Evolutionary conservation across 805 yeast genomes (phyloP), one percentile per base, ranked within the genome.

Genomic region (Isabelozyma pseudorhagii): DNA sequence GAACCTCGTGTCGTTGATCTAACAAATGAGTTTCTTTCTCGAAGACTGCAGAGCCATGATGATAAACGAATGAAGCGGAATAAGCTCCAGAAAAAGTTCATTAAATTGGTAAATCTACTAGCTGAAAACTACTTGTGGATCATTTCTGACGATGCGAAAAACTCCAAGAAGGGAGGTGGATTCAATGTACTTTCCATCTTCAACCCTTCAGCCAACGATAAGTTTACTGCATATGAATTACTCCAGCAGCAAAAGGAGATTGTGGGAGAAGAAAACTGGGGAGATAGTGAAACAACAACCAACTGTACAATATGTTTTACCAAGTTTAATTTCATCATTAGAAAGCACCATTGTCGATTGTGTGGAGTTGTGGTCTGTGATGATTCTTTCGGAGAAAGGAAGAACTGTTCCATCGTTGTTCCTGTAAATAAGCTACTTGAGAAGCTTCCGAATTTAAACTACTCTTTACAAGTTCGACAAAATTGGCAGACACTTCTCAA

Each of bases 261-360:
- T 68, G 55, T 62, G 60, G 48, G 71, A 61, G 15, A 63, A 74
- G 53, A 90, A 79, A 73, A 76, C 11, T 93, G 98, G 98, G 81
- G 80, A 50, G 51, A 52, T 43, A 74, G 70, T 50, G 42, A 50
- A 9, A 78, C 59, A 3, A 76, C 77, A 0, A 57, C 69, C 0
- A 68, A 72, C 48, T 93, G 99, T 62, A 72, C 78, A 7, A 69
- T 87, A 7, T 93, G 99, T 59, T 64, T 71, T 11, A 71, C 74
- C 10, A 58, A 61, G 29, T 94, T 90, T 63, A 72, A 78, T 9
- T 67, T 87, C 42, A 62, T 82, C 0, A 56, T 79, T 21, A 71
- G 97, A 46, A 89, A 86, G 55, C 98, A 94, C 63, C 99, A 93
- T 64, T 94, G 99, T 65, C 72, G 98, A 38, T 65, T 91, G 25